phyloP scores from a whole-genome alignment of 2,329 filamentous ascomycete species.

The Trichoderma koningii region DNA sequence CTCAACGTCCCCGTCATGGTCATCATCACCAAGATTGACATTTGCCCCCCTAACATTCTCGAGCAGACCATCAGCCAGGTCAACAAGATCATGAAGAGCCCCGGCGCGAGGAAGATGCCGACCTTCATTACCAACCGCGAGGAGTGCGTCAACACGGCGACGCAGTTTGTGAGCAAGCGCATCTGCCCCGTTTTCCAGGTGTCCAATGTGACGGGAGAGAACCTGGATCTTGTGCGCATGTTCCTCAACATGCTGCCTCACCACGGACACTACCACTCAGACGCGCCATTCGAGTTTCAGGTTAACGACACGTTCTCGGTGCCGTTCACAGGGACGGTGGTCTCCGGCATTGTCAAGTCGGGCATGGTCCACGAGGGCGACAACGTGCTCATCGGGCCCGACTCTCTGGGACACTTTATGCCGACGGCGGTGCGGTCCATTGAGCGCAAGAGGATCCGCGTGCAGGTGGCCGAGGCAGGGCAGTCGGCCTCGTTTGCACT shows the following conservation, averaged over 20 bases:
- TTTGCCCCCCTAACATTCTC: conserved; percentile 92
- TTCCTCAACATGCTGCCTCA: conserved; percentile 96
- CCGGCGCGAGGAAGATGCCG: conserved; percentile 90
- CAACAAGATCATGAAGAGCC: conserved; percentile 89
- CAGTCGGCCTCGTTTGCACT: conserved; percentile 92
- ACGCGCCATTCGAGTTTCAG: conserved; percentile 89
- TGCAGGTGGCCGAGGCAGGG: conserved; percentile 84
- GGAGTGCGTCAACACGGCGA: conserved; percentile 91
- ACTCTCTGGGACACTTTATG: conserved; percentile 85
- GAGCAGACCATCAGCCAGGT: conserved; percentile 91
- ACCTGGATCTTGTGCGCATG: conserved; percentile 83
- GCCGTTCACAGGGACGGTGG: conserved; percentile 93
- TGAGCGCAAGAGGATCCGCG: conserved; percentile 87
- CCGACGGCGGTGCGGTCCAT: conserved; percentile 88
- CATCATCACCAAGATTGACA: conserved; percentile 96
- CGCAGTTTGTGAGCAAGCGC: conserved; percentile 90
- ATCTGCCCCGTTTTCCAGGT: conserved; percentile 98
- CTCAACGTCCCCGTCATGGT: conserved; percentile 98
- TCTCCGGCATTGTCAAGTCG: conserved; percentile 88
- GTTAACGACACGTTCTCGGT: conserved; percentile 98
- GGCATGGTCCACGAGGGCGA: conserved; percentile 91
- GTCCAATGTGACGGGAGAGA: conserved; percentile 93
- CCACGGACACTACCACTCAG: conserved; percentile 86
- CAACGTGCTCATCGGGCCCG: conserved; percentile 82
- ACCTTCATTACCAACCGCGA: conserved; percentile 91